A percentile compares a stretch with the other conserved stretches of the same genome.
Evolutionary conservation across 208 protist species (phyloP).

Genomic region (Balamuthia mandrillaris): DNA sequence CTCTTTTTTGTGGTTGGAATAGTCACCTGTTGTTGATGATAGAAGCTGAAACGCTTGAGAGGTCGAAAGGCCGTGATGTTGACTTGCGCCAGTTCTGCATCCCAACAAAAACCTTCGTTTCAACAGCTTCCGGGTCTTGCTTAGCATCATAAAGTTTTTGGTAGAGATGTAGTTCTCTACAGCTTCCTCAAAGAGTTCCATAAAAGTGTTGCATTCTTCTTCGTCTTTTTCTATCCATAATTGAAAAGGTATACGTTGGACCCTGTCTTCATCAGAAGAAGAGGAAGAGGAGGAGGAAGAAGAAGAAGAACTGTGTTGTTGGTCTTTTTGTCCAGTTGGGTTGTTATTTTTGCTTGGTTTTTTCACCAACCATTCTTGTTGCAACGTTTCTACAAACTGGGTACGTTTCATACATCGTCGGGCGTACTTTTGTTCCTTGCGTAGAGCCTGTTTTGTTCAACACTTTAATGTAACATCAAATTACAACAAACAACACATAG

Average conservation of each 20-base stretch:
- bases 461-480: not conserved
- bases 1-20: too few relatives aligned
- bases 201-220: not conserved
- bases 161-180: conserved; percentile 1
- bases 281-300: not conserved
- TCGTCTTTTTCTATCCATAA: not conserved
- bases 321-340: not conserved
- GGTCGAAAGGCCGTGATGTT: too few relatives aligned
- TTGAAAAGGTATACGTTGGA: not conserved
- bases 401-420: not conserved
- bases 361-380: not conserved
- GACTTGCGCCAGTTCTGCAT: too few relatives aligned
- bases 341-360: not conserved
- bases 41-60: too few relatives aligned
- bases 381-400: not conserved
- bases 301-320: too few relatives aligned
- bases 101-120: not conserved
- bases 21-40: too few relatives aligned
- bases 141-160: conserved; percentile 7
- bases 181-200: not conserved
- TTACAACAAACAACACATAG: not conserved
- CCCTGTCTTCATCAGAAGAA: not conserved
- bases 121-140: not conserved
- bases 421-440: not conserved
- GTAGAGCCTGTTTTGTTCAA: not conserved